These are phyloP conservation scores for Leptographium radiaticola DNA, from an alignment of 2,329 filamentous ascomycete genomes.

Conservation along the genomic window DNA sequence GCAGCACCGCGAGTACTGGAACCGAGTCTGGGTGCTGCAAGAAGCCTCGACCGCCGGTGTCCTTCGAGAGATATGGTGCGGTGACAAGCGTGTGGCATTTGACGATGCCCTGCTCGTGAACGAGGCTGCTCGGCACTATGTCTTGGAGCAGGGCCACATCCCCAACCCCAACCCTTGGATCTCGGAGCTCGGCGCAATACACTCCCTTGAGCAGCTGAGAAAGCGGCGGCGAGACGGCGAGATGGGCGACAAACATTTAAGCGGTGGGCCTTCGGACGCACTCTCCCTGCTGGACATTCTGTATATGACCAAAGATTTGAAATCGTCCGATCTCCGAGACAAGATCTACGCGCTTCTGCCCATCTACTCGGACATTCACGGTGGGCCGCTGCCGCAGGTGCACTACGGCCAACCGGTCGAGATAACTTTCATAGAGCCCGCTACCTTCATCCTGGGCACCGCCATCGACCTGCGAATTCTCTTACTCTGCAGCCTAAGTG, in stretches of 20 bases:
- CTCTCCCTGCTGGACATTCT: not conserved
- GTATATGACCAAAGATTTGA: not conserved
- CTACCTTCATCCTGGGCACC: not conserved
- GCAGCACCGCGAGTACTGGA: not conserved
- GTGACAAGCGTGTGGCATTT: not conserved
- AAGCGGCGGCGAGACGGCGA: not conserved
- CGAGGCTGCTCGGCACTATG: not conserved
- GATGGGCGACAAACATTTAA: not conserved
- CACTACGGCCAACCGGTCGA: not conserved
- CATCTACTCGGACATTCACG: not conserved
- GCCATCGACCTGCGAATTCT: not conserved
- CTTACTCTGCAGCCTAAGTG: not conserved
- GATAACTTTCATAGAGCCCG: not conserved
- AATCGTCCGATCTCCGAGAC: not conserved
- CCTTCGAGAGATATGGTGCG: not conserved
- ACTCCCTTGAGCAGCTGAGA: not conserved
- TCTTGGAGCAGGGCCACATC: not conserved
- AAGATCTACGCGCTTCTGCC: slow-evolving; percentile 2
- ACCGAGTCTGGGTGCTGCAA: not conserved
- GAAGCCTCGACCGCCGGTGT: not conserved
- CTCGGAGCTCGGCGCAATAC: not conserved
- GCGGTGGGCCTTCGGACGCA: not conserved
- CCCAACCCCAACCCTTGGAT: not conserved
- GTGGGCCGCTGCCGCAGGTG: not conserved
- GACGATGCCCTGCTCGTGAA: not conserved